phyloP scores from a whole-genome alignment of 2,329 filamentous ascomycete species.

The Mycosphaerella arachidis region DNA sequence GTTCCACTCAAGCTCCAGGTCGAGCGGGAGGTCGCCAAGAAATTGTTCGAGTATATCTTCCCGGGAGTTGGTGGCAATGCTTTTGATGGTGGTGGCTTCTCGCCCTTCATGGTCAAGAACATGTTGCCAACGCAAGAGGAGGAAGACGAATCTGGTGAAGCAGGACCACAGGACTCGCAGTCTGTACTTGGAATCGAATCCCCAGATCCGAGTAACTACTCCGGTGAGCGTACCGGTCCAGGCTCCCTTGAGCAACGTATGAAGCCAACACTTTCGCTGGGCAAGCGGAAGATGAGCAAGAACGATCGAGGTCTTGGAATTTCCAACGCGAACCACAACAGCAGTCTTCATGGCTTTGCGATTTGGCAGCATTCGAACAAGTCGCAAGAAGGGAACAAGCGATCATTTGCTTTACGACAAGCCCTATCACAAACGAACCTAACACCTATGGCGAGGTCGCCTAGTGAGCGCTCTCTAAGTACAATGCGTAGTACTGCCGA shows the following conservation, averaged over 20 bases:
- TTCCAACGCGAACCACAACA: conserved; percentile 16
- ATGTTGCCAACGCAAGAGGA: conserved; percentile 45
- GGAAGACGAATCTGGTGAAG: conserved; percentile 41
- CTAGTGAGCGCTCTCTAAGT: conserved; percentile 30
- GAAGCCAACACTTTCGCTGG: conserved; percentile 68
- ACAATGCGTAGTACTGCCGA: conserved; percentile 24
- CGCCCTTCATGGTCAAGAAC: conserved; percentile 57
- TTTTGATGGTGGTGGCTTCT: conserved; percentile 52
- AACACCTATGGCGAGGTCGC: conserved; percentile 26
- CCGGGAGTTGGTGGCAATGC: conserved; percentile 63
- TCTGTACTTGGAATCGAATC: conserved; percentile 14
- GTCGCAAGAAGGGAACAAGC: conserved; percentile 22
- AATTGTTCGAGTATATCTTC: conserved; percentile 95
- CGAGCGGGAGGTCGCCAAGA: conserved; percentile 86
- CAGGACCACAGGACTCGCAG: conserved; percentile 42
- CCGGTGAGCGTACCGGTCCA: conserved; percentile 54
- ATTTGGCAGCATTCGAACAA: conserved; percentile 41
- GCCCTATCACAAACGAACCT: conserved; percentile 24
- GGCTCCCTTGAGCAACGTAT: conserved; percentile 78
- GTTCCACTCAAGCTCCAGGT: conserved; percentile 92
- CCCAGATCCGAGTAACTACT: conserved; percentile 6
- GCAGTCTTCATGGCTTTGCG: conserved; percentile 37
- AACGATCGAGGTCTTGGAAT: conserved; percentile 33
- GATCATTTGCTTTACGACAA: conserved; percentile 20
- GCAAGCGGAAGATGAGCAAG: conserved; percentile 32